phyloP scores from a whole-genome alignment of 768 basidiomycete genomes.

The Hortiboletus flavorubellus region DNA sequence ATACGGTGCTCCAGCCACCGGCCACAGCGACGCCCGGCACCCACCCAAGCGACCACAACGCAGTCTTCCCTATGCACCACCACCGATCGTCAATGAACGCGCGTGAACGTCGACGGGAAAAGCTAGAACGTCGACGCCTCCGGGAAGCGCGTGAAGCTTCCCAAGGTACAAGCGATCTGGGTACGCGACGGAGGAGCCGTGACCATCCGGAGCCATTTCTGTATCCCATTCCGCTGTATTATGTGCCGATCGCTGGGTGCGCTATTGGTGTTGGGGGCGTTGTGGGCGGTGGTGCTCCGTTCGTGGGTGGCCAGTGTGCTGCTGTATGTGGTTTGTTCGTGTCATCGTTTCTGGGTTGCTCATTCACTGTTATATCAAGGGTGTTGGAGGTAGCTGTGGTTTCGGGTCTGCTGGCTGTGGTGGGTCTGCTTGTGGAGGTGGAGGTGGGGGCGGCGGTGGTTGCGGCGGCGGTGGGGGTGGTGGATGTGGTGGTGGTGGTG shows the following conservation, averaged over 20 bases:
- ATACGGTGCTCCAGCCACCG: slow-evolving; percentile 33
- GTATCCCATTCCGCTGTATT: not conserved
- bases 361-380: not conserved
- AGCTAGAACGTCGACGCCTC: not conserved
- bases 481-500: too few relatives aligned
- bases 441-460: not conserved
- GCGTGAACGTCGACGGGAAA: not conserved
- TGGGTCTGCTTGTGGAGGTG: not conserved
- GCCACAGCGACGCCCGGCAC: slow-evolving; percentile 38
- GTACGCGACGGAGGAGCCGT: not conserved
- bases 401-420: not conserved
- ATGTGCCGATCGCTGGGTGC: not conserved
- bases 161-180: not conserved
- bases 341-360: not conserved
- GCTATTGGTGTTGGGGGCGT: not conserved
- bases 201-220: not conserved
- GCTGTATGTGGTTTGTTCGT: not conserved
- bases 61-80: slow-evolving; percentile 36
- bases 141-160: not conserved
- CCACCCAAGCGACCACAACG: slow-evolving; percentile 54
- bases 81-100: not conserved
- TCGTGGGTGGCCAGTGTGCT: not conserved
- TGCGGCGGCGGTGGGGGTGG: too few relatives aligned
- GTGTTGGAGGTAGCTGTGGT: not conserved
- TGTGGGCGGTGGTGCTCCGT: not conserved